Evolutionary conservation across 1,139 yeast genomes (phyloP), one percentile per base, ranked within the genome.

Genomic region (Debaryomyces coudertii): DNA sequence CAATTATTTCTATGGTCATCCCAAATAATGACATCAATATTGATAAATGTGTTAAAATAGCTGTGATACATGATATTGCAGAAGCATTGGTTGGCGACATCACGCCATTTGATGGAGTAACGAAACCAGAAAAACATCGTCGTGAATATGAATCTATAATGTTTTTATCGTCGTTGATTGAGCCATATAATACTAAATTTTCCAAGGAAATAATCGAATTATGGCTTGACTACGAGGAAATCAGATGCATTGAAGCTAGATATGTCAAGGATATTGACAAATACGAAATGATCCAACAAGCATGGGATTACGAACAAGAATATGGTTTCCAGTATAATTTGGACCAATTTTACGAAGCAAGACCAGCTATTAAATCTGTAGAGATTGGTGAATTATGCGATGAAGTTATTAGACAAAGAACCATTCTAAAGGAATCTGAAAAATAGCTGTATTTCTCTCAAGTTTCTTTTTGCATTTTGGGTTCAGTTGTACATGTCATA

Each of bases 211-310:
- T 93, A 47, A 66, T 78, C 54, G 85, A 82, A 38, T 77, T 85
- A 52, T 93, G 98, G 97, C 71, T 84, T 49, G 97, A 92, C 65
- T 93, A 93, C 66, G 99, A 93, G 68, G 84, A 87, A 57, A 84
- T 88, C 54, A 75, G 92, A 54, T 79, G 86, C 41, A 66, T 81
- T 20, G 99, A 93, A 65, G 97, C 98, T 5, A 77, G 85, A 47
- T 89, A 88, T 58, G 96, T 90, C 48, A 93, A 93, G 66, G 98
- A 93, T 64, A 83, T 93, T 48, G 99, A 93, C 66, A 93, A 93
- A 76, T 89, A 83, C 60, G 99, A 93, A 69, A 83, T 93, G 82
- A 73, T 92, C 54, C 80, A 88, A 53, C 97, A 93, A 66, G 87
- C 96, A 18, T 84, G 87, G 72, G 98, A 92, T 65, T 93, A 90